Base-by-base conservation (phyloP, 2,329 filamentous ascomycete species). In the Fusarium sp. region DNA sequence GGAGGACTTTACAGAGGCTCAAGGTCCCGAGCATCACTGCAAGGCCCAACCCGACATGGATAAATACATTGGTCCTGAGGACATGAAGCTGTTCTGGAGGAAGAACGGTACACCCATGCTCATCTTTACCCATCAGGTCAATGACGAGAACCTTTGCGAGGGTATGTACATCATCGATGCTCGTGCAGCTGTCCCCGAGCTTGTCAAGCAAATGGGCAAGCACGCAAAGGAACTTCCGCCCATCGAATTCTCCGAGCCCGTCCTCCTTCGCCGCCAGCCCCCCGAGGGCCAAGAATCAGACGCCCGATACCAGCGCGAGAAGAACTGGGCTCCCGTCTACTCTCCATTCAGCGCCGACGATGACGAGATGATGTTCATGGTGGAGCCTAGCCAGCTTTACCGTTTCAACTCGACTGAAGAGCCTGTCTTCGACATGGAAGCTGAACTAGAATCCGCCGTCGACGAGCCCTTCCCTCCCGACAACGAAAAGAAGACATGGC, bases 41-140 rank as follows among this genome's bases (percentile, higher is more conserved):
- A 70, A 64, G 49, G 41, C n/a, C 4, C 59, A 74, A 50, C 71
- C 71, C 27, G 48, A 70, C 20, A 74, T 74, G 71, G 71, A 74
- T 44, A 74, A 70, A 71, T 74, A 74, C 53, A 74, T 74, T 30
- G 71, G 71, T 3, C 71, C 71, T 7, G 71, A 74, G 42, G 71
- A 74, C 20, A 74, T 74, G 71, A 74, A 74, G 59, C 62, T 74
- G 40, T 74, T 74, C 42, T 74, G 71, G 71, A 74, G 69, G 42
- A 72, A 72, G 38, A 64, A 67, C 3, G 71, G 71, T 2, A 73
- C 71, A 9, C 71, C 71, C 10, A 67, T 74, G 59, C 71, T 74
- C 44, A 74, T 74, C 35, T 74, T 74, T 14, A 74, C 71, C 27
- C 61, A 74, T 14, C 71, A 74, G 54, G 71, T 74, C 30, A 11